phyloP scores from a whole-genome alignment of 2,329 filamentous ascomycete genomes.

The Phaeosphaeriaceae sp. region DNA sequence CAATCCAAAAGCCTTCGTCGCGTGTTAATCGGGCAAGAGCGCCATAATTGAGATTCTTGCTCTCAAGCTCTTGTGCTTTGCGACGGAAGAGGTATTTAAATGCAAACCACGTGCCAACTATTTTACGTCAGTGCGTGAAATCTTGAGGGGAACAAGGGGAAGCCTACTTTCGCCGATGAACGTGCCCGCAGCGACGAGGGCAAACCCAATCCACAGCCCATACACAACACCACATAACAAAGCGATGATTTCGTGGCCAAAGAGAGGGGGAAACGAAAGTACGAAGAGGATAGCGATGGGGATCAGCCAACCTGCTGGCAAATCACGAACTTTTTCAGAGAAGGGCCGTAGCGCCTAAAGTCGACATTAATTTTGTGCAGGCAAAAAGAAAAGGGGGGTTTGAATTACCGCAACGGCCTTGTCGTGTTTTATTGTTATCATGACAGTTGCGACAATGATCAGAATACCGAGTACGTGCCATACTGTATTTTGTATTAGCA shows the following conservation, averaged over 20 bases:
- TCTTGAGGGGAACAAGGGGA: not conserved
- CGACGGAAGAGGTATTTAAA: constrained; percentile 42
- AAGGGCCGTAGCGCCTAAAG: constrained; percentile 41
- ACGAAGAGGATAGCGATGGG: constrained; percentile 42
- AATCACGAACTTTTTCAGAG: constrained; percentile 42
- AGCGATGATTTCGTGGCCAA: constrained; percentile 44
- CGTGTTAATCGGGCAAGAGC: constrained; percentile 44
- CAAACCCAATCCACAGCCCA: constrained; percentile 44
- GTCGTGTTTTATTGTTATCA: constrained; percentile 40
- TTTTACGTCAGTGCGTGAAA: constrained; percentile 11
- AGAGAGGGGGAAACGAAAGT: constrained; percentile 45
- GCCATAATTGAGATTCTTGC: constrained; percentile 46
- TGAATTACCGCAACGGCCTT: constrained; percentile 38
- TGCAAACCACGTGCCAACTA: constrained; percentile 46
- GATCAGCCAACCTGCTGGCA: constrained; percentile 45
- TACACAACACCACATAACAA: constrained; percentile 45
- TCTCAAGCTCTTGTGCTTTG: constrained; percentile 40
- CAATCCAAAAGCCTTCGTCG: constrained; percentile 44
- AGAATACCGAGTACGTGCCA: constrained; percentile 40
- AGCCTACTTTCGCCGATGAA: constrained; percentile 43
- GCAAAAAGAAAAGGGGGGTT: not conserved
- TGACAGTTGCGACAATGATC: constrained; percentile 33
- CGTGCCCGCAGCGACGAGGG: constrained; percentile 41
- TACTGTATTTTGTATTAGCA: constrained; percentile 29
- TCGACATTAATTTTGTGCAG: constrained; percentile 12